Conservation (phyloP, 768 basidiomycete genomes). For the Hygrophorus pudorinus region DNA sequence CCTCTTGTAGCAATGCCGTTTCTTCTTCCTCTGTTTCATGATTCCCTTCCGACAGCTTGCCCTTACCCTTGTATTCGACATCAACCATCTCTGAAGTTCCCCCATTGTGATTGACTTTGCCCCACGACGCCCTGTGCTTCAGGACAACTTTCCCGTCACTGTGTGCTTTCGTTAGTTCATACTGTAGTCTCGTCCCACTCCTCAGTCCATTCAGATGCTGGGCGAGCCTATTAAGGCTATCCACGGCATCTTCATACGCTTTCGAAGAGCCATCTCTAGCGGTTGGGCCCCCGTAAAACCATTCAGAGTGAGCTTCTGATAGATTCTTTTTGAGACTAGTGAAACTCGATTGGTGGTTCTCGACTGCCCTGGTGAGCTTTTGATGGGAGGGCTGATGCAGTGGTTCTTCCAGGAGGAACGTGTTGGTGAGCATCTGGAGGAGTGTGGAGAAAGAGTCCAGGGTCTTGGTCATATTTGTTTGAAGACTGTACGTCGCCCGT, state of each 20-base stretch:
- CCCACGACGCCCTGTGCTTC: conserved; percentile 14
- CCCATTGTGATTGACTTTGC: conserved; percentile 9
- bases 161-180: conserved; percentile 60
- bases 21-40: conserved; percentile 28
- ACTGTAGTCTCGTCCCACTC: conserved; percentile 75
- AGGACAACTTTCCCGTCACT: conserved; percentile 18
- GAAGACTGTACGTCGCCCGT: conserved; percentile 75
- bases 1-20: conserved; percentile 42
- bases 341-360: conserved; percentile 82
- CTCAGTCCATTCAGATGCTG: conserved; percentile 90
- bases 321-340: conserved; percentile 82
- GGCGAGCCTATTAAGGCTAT: conserved; percentile 78
- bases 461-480: conserved; percentile 75
- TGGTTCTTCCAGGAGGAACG: conserved; percentile 75
- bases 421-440: conserved; percentile 67
- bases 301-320: conserved; percentile 82
- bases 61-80: conserved; percentile 5
- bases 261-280: conserved; percentile 5
- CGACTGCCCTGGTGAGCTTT: conserved; percentile 69
- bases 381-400: conserved; percentile 45
- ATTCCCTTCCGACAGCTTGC: conserved; percentile 16
- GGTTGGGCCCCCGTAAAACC: conserved; percentile 29
- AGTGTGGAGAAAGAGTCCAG: conserved; percentile 86
- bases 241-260: conserved; percentile 81
- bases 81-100: conserved; percentile 2